Evolutionary conservation across 2,329 filamentous ascomycete species (phyloP).

Genomic region (Fusarium sp.): DNA sequence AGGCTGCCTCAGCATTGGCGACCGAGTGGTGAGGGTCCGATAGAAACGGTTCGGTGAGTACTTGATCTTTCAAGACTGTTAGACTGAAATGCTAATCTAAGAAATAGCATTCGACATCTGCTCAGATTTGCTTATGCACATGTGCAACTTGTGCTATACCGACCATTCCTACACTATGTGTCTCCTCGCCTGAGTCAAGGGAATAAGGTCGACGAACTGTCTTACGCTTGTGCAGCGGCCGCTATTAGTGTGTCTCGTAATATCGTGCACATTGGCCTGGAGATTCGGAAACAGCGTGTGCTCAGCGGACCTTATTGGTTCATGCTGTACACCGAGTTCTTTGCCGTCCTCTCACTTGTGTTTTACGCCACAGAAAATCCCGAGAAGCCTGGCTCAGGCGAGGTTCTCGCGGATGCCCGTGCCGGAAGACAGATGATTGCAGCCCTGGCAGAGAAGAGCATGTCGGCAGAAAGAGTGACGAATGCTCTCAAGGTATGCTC

Average conservation of each 20-base stretch:
- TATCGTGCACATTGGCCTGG: conserved; percentile 79
- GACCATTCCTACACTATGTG: conserved; percentile 84
- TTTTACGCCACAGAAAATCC: conserved; percentile 85
- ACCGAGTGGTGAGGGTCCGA: conserved; percentile 77
- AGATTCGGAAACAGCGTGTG: conserved; percentile 76
- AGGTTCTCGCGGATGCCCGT: conserved; percentile 83
- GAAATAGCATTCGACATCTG: conserved; percentile 70
- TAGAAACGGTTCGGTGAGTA: conserved; percentile 76
- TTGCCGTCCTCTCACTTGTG: conserved; percentile 78
- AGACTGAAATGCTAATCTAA: conserved; percentile 10
- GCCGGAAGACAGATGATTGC: conserved; percentile 84
- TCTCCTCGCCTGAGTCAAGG: conserved; percentile 67
- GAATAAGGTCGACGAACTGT: conserved; percentile 73
- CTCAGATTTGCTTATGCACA: conserved; percentile 82
- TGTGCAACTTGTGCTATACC: conserved; percentile 81
- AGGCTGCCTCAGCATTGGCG: conserved; percentile 76
- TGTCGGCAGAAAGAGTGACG: conserved; percentile 88
- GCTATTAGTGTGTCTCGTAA: conserved; percentile 71
- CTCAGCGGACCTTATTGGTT: conserved; percentile 89
- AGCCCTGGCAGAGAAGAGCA: conserved; percentile 79
- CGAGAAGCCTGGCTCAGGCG: conserved; percentile 74
- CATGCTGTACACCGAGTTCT: conserved; percentile 83
- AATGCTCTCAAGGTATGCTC: conserved; percentile 73
- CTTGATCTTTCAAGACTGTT: neutral
- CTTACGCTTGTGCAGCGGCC: conserved; percentile 74